Base-by-base conservation (phyloP, 2,329 filamentous ascomycete genomes). In the Colletotrichum incanum region DNA sequence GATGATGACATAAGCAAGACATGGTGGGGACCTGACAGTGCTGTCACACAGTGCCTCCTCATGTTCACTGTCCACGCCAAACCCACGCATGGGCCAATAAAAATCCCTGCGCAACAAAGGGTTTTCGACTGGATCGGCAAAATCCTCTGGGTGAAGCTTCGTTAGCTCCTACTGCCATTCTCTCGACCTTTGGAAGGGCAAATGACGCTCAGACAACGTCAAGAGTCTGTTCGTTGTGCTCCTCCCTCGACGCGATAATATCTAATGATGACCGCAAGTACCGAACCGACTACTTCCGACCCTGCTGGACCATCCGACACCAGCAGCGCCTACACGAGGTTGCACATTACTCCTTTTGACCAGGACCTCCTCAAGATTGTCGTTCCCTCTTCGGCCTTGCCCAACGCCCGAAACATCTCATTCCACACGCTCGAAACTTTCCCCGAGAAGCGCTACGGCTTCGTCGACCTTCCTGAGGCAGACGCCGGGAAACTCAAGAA, bases 401-500 rank as follows among this genome's bases (percentile, higher is more conserved):
- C 90, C 18, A 85, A 86, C 56, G 94, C 94, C 26, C 90, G 91
- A 73, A 94, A 95, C 79, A 89, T 98, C 64, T 98, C 95, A n/a
- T 98, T 93, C 83, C 96, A 98, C 82, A 86, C 87, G 6, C 84
- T 98, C 75, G 90, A 94, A 79, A 95, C 95, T 0, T 98, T 97
- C 74, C 96, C 96, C 18, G 96, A 99, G 75, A 93, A 91, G 79
- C 92, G 90, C 65, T 99, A 94, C 90, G 96, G 96, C 67, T 99
- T 93, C 83, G 86, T 98, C 72, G 95, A 97, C 58, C 84, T 99
- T 47, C 95, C 95, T 0, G 83, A 81, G 3, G 89, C 90, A 82
- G 95, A 97, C 75, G 96, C 96, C 12, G 93, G 96, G n/a, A 97
- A 95, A 82, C 83, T 98, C 65, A 94, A 92, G 84, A 96, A 93